A percentile compares a stretch with the other conserved stretches of the same genome.
Conservation (phyloP, 2,329 filamentous ascomycete species). For the Paecilomyces variotii region DNA sequence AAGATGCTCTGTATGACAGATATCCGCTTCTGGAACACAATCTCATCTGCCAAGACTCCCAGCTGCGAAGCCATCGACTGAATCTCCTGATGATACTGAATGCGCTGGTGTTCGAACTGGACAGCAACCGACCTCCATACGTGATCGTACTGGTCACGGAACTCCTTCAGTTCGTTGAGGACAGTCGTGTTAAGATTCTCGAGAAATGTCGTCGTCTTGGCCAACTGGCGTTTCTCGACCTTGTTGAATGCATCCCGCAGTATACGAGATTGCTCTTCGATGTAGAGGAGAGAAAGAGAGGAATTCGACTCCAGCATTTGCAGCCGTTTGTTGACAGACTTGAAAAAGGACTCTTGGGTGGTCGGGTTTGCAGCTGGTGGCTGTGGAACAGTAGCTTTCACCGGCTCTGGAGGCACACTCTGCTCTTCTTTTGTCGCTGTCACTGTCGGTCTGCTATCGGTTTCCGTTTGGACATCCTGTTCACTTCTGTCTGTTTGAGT, state of each 20-base stretch:
- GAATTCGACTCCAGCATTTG: slow-evolving; percentile 88
- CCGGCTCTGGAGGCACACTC: slow-evolving; percentile 21
- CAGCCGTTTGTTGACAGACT: slow-evolving; percentile 86
- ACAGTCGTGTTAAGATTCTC: slow-evolving; percentile 82
- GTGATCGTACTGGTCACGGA: slow-evolving; percentile 84
- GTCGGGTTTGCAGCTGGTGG: slow-evolving; percentile 59
- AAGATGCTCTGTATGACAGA: slow-evolving; percentile 85
- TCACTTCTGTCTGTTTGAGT: slow-evolving; percentile 11
- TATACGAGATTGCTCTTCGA: slow-evolving; percentile 89
- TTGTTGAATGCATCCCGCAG: slow-evolving; percentile 78
- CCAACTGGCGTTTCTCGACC: slow-evolving; percentile 77
- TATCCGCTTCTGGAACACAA: slow-evolving; percentile 78
- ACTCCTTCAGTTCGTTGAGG: slow-evolving; percentile 66
- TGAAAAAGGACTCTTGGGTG: slow-evolving; percentile 97
- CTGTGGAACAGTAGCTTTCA: slow-evolving; percentile 36
- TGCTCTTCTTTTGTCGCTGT: slow-evolving; percentile 23
- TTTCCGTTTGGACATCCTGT: slow-evolving; percentile 16
- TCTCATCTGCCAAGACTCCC: slow-evolving; percentile 85
- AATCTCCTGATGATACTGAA: slow-evolving; percentile 75
- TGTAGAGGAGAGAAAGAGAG: slow-evolving; percentile 86
- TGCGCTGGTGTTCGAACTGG: slow-evolving; percentile 79
- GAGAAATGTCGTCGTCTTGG: slow-evolving; percentile 75
- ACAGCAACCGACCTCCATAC: slow-evolving; percentile 94
- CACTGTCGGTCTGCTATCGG: slow-evolving; percentile 12
- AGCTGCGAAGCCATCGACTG: slow-evolving; percentile 72